A percentile compares a stretch with the other conserved stretches of the same genome.
Conservation (phyloP, 352 stramenopile genomes). For the Phytophthora pistaciae region DNA sequence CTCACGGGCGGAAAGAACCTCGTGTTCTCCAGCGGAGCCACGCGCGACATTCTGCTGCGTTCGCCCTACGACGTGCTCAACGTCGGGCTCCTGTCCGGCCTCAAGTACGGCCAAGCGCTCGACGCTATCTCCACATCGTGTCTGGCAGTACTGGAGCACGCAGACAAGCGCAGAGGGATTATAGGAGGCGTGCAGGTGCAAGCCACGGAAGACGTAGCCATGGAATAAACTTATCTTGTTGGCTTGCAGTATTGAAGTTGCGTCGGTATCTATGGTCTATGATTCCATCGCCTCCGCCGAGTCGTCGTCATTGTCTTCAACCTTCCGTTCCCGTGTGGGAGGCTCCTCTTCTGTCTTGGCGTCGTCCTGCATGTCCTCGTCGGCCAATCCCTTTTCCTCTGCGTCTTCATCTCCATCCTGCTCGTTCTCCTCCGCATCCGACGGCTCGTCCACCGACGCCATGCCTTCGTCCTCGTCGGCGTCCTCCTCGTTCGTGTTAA, state of each 20-base stretch:
- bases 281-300: constrained; percentile 38
- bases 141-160: constrained; percentile 65
- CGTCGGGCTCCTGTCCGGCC: constrained; percentile 72
- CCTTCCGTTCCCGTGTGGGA: constrained; percentile 15
- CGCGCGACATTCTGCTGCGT: constrained; percentile 78
- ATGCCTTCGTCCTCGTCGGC: constrained; percentile 53
- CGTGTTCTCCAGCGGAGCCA: constrained; percentile 77
- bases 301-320: constrained; percentile 27
- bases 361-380: constrained; percentile 19
- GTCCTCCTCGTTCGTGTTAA: constrained; percentile 46
- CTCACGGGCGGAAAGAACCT: constrained; percentile 75
- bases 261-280: constrained; percentile 15
- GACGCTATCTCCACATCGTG: constrained; percentile 72
- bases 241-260: background rate
- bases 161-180: constrained; percentile 61
- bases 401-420: constrained; percentile 28
- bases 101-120: constrained; percentile 77
- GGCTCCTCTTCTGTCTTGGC: constrained; percentile 20
- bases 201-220: constrained; percentile 49
- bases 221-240: constrained; percentile 46
- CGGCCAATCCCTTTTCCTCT: constrained; percentile 25
- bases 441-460: constrained; percentile 49
- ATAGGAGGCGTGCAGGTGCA: constrained; percentile 55
- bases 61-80: constrained; percentile 88
- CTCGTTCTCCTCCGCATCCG: constrained; percentile 30